Base-by-base conservation (phyloP, 768 basidiomycete genomes). In the Hemileccinum impolitum region DNA sequence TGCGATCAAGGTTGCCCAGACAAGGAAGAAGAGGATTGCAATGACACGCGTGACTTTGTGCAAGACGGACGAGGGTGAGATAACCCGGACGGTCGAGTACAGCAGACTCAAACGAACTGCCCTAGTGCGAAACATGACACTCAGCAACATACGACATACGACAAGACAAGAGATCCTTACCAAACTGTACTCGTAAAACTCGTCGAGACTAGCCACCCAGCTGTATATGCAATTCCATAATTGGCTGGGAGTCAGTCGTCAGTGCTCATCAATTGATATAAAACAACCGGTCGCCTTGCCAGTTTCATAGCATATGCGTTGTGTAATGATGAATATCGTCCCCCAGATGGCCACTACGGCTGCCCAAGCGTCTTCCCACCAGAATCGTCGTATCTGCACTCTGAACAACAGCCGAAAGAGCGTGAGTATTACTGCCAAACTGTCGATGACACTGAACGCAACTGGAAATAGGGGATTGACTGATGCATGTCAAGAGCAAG, bases 311-410 rank as follows among this genome's bases (percentile, higher is more conserved):
- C 26, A 14, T 3, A 26, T 13, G n/a, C 37, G 44, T 13, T 36
- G 21, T 15, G 36, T 4, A 23, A 25, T 23, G 15, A 34, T 23
- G 19, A 40, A 34, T 17, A 25, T 31, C 19, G 12, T 25, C 39
- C 39, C 46, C 5, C 15, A 39, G 10, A 25, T n/a, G 17, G 30
- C 17, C 14, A 26, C 48, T 15, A 49, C 23, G 3, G 34, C 12
- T 31, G 18, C 48, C 34, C 40, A 49, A 18, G 15, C 4, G 19
- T 49, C 48, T 30, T 49, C 48, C 48, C 40, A 49, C 48, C 48
- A 43, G 19, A 49, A 38, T 17, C 48, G 41, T 23, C 26, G 25
- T 43, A 49, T 43, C 14, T 7, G 40, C 3, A 38, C 6, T 31
- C 41, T 42, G 19, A 49, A 31, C 28, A 5, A 47, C 31, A 44